A percentile compares a stretch with the other conserved stretches of the same genome.
These are phyloP conservation scores for Ambrosiella cleistominuta DNA, from an alignment of 2,329 filamentous ascomycete species.

Conservation along the genomic window DNA sequence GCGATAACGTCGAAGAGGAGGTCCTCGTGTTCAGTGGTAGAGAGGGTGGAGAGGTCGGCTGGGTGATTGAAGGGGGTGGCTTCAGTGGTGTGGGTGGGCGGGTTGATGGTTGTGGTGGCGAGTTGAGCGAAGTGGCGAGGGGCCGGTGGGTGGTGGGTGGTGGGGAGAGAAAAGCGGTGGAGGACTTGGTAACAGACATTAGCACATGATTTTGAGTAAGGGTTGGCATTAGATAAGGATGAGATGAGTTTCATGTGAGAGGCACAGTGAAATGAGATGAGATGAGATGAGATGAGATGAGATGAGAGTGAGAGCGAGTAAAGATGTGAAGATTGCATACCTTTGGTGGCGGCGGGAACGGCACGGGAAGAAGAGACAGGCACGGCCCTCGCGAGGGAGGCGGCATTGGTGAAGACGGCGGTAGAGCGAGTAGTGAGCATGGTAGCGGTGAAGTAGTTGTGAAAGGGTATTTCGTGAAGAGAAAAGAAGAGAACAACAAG, in stretches of 20 bases:
- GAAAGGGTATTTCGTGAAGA: neutral
- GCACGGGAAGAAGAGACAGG: neutral
- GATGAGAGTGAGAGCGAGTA: neutral
- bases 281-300: no score
- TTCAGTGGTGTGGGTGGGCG: neutral
- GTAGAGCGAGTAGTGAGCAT: slow-evolving; percentile 10
- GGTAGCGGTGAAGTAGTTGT: neutral
- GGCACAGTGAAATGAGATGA: neutral
- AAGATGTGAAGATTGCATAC: neutral
- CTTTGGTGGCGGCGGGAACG: neutral
- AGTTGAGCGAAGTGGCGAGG: slow-evolving; percentile 9
- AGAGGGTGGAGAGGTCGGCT: slow-evolving; percentile 5
- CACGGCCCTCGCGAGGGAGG: neutral
- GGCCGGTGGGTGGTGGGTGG: neutral
- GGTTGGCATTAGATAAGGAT: neutral
- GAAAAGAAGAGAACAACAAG: neutral
- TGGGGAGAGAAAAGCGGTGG: slow-evolving; percentile 1
- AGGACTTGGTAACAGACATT: neutral
- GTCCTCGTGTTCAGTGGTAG: slow-evolving; percentile 9
- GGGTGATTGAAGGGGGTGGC: slow-evolving; percentile 6
- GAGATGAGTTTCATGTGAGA: neutral
- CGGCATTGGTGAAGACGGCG: slow-evolving; percentile 1
- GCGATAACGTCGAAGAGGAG: slow-evolving; percentile 13
- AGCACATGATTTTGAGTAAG: neutral
- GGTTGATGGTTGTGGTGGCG: slow-evolving; percentile 2